These are phyloP conservation scores for Ogataea hybrid DNA, from an alignment of 1,139 yeast genomes.

Conservation along the genomic window DNA sequence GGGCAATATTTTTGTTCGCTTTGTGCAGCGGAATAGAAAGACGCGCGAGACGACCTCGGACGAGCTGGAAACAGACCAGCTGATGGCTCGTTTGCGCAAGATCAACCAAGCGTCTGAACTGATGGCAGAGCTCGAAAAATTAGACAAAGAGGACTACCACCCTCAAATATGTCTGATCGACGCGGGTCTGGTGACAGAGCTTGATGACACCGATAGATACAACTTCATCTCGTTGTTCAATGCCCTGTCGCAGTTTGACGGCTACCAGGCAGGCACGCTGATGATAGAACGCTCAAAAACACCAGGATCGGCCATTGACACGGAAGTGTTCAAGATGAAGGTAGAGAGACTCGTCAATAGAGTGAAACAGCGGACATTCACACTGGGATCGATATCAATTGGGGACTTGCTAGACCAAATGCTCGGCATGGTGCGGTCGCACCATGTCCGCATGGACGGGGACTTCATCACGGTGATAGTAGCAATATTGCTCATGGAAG, in stretches of 20 bases:
- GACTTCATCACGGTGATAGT: conserved; percentile 93
- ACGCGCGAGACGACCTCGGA: conserved; percentile 13
- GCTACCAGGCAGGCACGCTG: conserved; percentile 88
- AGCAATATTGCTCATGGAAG: conserved; percentile 85
- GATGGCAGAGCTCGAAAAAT: conserved; percentile 45
- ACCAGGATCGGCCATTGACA: conserved; percentile 85
- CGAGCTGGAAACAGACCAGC: conserved; percentile 37
- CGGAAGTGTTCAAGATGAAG: conserved; percentile 81
- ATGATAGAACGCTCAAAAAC: conserved; percentile 95
- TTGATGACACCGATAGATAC: conserved; percentile 70
- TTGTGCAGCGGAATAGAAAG: conserved; percentile 31
- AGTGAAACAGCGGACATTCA: conserved; percentile 84
- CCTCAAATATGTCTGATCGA: conserved; percentile 92
- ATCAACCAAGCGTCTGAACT: conserved; percentile 44
- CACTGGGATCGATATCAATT: conserved; percentile 86
- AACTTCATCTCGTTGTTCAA: conserved; percentile 89
- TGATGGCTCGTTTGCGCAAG: conserved; percentile 46
- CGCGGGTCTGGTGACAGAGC: conserved; percentile 89
- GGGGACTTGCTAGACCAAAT: conserved; percentile 90
- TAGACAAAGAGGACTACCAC: conserved; percentile 63
- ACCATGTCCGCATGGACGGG: conserved; percentile 97
- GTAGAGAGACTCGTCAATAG: conserved; percentile 80
- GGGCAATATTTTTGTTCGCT: conserved; percentile 85
- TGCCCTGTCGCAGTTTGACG: conserved; percentile 88
- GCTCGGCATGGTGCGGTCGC: conserved; percentile 84